A percentile compares a stretch with the other conserved stretches of the same genome.
Evolutionary conservation across 2,329 filamentous ascomycete species (phyloP).

Genomic region (Arthrobotrys sphaeroides): DNA sequence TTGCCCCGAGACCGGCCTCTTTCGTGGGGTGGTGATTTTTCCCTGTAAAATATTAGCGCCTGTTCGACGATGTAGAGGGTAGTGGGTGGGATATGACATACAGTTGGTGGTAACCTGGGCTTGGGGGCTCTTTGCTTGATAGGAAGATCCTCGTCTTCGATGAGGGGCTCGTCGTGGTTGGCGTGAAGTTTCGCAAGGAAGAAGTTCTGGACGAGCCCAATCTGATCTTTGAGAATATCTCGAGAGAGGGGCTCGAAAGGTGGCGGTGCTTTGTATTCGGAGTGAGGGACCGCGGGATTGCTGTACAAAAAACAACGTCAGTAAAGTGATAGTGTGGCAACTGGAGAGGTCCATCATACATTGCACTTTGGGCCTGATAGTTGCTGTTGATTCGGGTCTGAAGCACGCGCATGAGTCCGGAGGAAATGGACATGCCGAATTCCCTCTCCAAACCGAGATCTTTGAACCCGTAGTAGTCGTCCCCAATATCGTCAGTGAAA

Average conservation of each 20-base stretch:
- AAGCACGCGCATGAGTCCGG: constrained; percentile 90
- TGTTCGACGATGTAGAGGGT: constrained; percentile 61
- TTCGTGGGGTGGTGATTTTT: constrained; percentile 86
- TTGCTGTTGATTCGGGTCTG: constrained; percentile 88
- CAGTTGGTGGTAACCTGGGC: constrained; percentile 69
- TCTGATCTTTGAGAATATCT: constrained; percentile 79
- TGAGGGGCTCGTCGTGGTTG: constrained; percentile 80
- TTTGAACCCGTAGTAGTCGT: constrained; percentile 99
- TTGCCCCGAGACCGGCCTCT: constrained; percentile 82
- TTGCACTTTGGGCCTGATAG: constrained; percentile 78
- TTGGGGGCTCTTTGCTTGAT: constrained; percentile 81
- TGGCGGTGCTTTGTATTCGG: constrained; percentile 74
- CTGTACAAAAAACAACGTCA: constrained; percentile 60
- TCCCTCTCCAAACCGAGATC: constrained; percentile 92
- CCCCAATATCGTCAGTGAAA: constrained; percentile 95
- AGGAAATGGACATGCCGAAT: constrained; percentile 84
- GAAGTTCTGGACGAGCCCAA: constrained; percentile 89
- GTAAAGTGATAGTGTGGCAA: constrained; percentile 14
- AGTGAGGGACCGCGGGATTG: constrained; percentile 69
- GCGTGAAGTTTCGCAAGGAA: constrained; percentile 88
- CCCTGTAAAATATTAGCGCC: constrained; percentile 66
- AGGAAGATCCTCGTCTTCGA: constrained; percentile 95
- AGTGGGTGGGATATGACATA: constrained; percentile 61
- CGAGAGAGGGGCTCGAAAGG: constrained; percentile 80
- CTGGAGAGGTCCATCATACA: constrained; percentile 61